Base-by-base conservation (phyloP, 768 basidiomycete species). In the Xerocomus brunneocitrinus region DNA sequence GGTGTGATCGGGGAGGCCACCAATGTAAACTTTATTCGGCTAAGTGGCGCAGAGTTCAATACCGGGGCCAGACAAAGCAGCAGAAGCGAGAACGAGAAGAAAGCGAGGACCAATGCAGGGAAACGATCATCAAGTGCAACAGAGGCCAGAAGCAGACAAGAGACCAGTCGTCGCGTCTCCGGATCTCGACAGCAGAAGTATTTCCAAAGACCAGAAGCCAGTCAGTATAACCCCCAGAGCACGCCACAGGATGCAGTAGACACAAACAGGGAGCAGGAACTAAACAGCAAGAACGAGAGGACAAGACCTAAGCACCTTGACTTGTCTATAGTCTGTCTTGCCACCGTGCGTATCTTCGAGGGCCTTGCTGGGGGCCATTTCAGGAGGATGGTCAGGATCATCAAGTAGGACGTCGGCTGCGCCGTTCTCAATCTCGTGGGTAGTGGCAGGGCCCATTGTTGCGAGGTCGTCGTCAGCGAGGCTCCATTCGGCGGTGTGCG, bases 11-110 rank as follows among this genome's bases (percentile, higher is more conserved):
- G 91, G 91, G 55, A 93, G 80, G 59, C 90, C 89, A 67, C 91
- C 91, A 67, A 94, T 83, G 70, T 94, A 94, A 70, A 94, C 85
- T 76, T 94, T 94, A 76, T 91, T 91, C 76, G 89, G 86, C 89
- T 92, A 80, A 75, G 78, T 75, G 76, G 79, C 77, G 81, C 74
- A 82, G 77, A 71, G 79, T 67, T 84, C 76, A 85, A 83, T 82
- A 83, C 80, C 74, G 64, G 47, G 78, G 68, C 68, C 70, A 74
- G 73, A 79, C 74, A 77, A 69, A 74, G 69, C 70, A 69, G 68
- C 66, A 76, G 22, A 76, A 74, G 57, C 62, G 62, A 79, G 65
- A 70, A 74, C 68, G 19, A 40, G 19, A 75, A 75, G 70, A 71
- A 66, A 66, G 65, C 67, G 61, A 71, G 71, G 30, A 8, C 61